Percentiles rank a stretch among this genome's conserved stretches.
Evolutionary conservation across 345 rosid genomes (phyloP).

Genomic region (Melaleuca quinquenervia): DNA sequence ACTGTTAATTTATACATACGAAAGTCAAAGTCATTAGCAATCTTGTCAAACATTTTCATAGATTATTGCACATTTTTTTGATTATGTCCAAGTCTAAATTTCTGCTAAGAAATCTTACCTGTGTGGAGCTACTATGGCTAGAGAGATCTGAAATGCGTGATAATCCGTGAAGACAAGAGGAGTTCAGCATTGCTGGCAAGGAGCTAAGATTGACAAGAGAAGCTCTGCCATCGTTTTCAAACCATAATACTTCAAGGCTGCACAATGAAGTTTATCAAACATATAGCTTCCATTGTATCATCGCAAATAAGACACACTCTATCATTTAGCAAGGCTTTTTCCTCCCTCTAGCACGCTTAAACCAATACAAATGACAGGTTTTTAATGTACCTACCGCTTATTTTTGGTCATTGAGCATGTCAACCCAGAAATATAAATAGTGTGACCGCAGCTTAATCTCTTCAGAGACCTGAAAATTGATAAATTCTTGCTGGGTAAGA

Average conservation of each 20-base stretch:
- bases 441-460: slow-evolving; percentile 69
- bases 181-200: slow-evolving; percentile 76
- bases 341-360: not conserved
- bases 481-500: not conserved
- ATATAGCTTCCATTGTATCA: not conserved
- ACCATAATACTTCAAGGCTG: slow-evolving; percentile 74
- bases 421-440: slow-evolving; percentile 63
- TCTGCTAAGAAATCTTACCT: slow-evolving; percentile 16
- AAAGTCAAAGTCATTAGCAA: not conserved
- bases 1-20: not conserved
- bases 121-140: slow-evolving; percentile 20
- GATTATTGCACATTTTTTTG: not conserved
- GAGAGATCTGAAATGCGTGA: slow-evolving; percentile 52
- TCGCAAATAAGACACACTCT: not conserved
- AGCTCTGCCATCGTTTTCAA: slow-evolving; percentile 48
- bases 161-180: slow-evolving; percentile 61
- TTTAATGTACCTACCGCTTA: slow-evolving; percentile 27
- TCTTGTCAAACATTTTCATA: not conserved
- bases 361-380: not conserved
- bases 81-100: not conserved
- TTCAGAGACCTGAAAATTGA: slow-evolving; percentile 64
- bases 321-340: not conserved
- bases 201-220: slow-evolving; percentile 64
- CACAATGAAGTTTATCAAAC: not conserved
- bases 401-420: slow-evolving; percentile 49